Evolutionary conservation across 2,329 filamentous ascomycete species (phyloP), one percentile per base, ranked within the genome.

Genomic region (Pseudogymnoascus sp.): DNA sequence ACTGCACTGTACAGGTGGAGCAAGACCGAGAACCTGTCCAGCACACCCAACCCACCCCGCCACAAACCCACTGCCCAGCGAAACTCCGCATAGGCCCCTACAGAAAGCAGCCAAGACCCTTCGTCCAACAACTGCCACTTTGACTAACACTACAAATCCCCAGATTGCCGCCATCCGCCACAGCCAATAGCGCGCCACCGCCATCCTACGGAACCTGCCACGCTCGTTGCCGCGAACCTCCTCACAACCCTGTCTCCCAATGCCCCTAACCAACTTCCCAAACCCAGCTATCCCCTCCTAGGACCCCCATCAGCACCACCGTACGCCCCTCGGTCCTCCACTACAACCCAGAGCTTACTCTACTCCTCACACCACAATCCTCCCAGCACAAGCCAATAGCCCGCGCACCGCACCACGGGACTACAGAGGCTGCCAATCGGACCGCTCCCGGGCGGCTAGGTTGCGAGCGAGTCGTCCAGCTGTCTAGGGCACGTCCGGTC

Each of bases 131-230:
- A 52, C 43, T 52, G 43, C 43, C 43, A 52, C 43, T 23, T 52
- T 52, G 43, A 52, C 43, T 31, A 52, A 52, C 23, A 52, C 14
- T 7, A 16, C 43, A 52, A 52, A 10, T 29, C 43, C 23, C 43
- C 43, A 52, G 43, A 52, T 52, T 52, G 43, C 23, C 43, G 43
- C 43, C 43, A 52, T 52, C 23, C 43, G 43, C 43, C 23, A 52
- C 23, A 52, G 14, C 23, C 43, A 52, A 52, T 52, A 31, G 23
- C 26, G 43, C 43, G 12, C 21, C 21, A 26, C 43, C 21, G 11
- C 21, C 23, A n/a, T 49, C 43, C 21, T n/a, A 3, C 21, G 43
- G 23, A 29, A 29, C 43, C 43, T 10, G 6, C 43, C 43, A 8
- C 14, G 1, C 23, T 8, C 43, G 31, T 29, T 52, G 43, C 43